phyloP scores from a whole-genome alignment of 176 grass and related monocot genomes.

The Urochloa ruziziensis region DNA sequence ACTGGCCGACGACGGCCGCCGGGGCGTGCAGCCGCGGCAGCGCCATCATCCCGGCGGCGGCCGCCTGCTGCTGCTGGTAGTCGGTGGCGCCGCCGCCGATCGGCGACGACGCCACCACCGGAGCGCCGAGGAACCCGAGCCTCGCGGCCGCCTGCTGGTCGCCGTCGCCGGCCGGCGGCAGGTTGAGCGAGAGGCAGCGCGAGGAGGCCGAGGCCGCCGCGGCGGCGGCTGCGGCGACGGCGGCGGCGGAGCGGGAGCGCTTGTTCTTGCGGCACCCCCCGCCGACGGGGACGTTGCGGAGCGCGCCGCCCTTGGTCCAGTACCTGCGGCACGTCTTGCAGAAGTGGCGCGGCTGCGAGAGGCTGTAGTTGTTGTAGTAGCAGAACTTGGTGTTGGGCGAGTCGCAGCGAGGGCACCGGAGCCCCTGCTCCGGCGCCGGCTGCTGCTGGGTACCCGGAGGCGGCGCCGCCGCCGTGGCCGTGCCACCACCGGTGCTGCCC shows the following conservation, averaged over 20 bases:
- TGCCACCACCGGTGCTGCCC: neutral
- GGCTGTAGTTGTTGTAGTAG: constrained; percentile 99
- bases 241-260: constrained; percentile 54
- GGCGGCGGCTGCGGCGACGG: neutral
- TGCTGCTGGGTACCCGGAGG: neutral
- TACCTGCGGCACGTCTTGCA: constrained; percentile 95
- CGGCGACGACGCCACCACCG: neutral
- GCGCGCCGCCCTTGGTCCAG: constrained; percentile 97
- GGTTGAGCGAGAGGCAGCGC: constrained; percentile 30
- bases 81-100: neutral
- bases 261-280: constrained; percentile 97
- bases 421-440: constrained; percentile 51
- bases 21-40: constrained; percentile 42
- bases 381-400: constrained; percentile 98
- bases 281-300: constrained; percentile 94
- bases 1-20: constrained; percentile 34
- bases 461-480: neutral
- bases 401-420: constrained; percentile 89
- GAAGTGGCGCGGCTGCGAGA: constrained; percentile 90
- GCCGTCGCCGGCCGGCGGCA: neutral
- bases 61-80: constrained; percentile 33
- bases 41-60: constrained; percentile 35
- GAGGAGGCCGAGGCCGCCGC: constrained; percentile 17
- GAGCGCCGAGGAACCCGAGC: constrained; percentile 28
- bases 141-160: constrained; percentile 26